Conservation (phyloP, 1,139 yeast genomes). For the Saccharomyces hybrid region DNA sequence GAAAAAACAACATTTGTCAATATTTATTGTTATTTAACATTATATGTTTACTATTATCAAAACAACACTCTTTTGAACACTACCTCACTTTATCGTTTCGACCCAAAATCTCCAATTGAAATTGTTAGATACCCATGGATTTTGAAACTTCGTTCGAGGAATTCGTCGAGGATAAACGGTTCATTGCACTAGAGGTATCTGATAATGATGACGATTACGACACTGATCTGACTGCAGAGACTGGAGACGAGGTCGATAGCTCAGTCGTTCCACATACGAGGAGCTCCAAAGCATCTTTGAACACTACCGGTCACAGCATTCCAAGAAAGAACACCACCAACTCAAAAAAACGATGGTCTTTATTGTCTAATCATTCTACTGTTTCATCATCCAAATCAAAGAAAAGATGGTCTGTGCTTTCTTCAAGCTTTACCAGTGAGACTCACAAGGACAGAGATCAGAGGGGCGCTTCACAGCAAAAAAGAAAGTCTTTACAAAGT, state of each 20-base stretch:
- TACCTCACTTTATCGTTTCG: neutral
- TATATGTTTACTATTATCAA: neutral
- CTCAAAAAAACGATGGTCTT: constrained; percentile 29
- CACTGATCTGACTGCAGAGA: constrained; percentile 13
- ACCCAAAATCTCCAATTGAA: neutral
- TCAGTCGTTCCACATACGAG: neutral
- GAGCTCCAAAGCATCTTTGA: neutral
- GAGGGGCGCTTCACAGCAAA: constrained; percentile 15
- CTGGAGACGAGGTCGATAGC: neutral
- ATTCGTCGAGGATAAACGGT: constrained; percentile 14
- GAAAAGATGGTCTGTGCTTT: constrained; percentile 29
- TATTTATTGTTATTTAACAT: neutral
- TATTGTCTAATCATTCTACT: constrained; percentile 25
- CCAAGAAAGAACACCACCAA: constrained; percentile 6
- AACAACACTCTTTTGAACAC: neutral
- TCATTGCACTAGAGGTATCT: constrained; percentile 29
- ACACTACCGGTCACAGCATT: neutral
- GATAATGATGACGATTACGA: constrained; percentile 27
- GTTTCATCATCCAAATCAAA: constrained; percentile 12
- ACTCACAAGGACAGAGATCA: constrained; percentile 7
- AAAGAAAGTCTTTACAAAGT: constrained; percentile 13
- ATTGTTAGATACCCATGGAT: constrained; percentile 1
- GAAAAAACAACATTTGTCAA: neutral
- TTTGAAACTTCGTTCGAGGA: constrained; percentile 10
- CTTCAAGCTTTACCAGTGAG: constrained; percentile 16